Evolutionary conservation across 2,329 filamentous ascomycete species (phyloP), one percentile per base, ranked within the genome.

Genomic region (Cladobotryum mycophilum): DNA sequence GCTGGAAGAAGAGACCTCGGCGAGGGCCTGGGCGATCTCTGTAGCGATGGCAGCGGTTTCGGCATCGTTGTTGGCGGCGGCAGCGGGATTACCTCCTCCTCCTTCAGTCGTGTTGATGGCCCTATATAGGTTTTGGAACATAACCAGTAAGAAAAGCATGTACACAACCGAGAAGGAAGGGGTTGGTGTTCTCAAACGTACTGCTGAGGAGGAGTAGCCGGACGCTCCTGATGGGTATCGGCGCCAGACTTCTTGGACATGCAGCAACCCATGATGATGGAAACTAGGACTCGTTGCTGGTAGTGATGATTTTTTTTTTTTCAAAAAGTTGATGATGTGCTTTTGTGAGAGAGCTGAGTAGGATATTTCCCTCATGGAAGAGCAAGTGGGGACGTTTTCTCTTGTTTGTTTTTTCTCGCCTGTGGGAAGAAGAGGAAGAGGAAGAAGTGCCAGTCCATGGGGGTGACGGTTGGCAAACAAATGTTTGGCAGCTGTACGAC

Each of bases 251-350:
- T 41, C 2, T 46, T 45, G 47, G 51, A 53, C 36, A 46, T 45
- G 47, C 51, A 53, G 36, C 46, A 53, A 40, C 51, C 51, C 51
- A 53, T 53, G 25, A 15, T 45, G 41, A 15, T 30, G 41, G 22
- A 15, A 11, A 41, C 25, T 11, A 30, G 2, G 4, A 11, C 25
- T 7, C 8, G 3, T 30, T 30, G 25, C 25, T 30, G 25, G 25
- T 30, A 30, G 25, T 6, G 25, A 30, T 30, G 25, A 30, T 30
- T 3, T 5, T n/a, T n/a, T n/a, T n/a, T n/a, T n/a, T n/a, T 30
- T 11, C 20, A 20, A 20, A 30, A 30, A 11, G 25, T 30, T 30
- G 25, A 30, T 30, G 25, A n/a, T n/a, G 25, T 11, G 4, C 25
- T 30, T 30, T 30, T 30, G 25, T 30, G 8, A 2, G 9, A 30